phyloP scores from a whole-genome alignment of 208 protist genomes.

The Acanthamoeba lugdunensis region DNA sequence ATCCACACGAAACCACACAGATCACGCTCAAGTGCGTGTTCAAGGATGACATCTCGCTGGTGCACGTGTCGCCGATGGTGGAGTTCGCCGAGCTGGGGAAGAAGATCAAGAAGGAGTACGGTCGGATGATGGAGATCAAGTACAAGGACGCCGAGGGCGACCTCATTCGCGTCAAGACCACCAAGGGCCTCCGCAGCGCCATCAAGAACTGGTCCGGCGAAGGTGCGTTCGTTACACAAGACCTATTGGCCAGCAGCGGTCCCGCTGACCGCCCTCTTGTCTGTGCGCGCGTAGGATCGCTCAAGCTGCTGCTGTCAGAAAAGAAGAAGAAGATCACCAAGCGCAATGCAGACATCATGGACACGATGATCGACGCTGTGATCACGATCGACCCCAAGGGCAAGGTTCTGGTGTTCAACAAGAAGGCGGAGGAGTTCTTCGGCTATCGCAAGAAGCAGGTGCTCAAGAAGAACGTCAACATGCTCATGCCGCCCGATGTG shows the following conservation, averaged over 20 bases:
- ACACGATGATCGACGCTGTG: slow-evolving; percentile 75
- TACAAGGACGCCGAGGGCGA: slow-evolving; percentile 71
- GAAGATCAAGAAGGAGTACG: slow-evolving; percentile 71
- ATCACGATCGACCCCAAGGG: slow-evolving; percentile 77
- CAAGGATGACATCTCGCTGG: slow-evolving; percentile 69
- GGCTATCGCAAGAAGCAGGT: slow-evolving; percentile 75
- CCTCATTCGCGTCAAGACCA: slow-evolving; percentile 24
- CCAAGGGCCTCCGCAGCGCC: slow-evolving; percentile 28
- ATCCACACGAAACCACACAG: neutral
- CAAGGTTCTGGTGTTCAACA: slow-evolving; percentile 81
- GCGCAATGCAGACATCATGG: slow-evolving; percentile 60
- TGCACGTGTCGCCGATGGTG: slow-evolving; percentile 53
- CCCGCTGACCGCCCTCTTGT: neutral
- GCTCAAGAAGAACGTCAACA: slow-evolving; percentile 84
- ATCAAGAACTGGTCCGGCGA: slow-evolving; percentile 54
- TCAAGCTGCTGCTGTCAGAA: slow-evolving; percentile 48
- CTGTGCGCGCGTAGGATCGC: neutral
- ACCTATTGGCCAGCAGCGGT: too few species aligned
- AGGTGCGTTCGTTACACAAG: neutral
- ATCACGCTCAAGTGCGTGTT: slow-evolving; percentile 68
- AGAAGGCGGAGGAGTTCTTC: slow-evolving; percentile 67
- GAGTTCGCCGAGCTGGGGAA: slow-evolving; percentile 1
- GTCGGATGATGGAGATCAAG: slow-evolving; percentile 50
- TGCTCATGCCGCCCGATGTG: slow-evolving; percentile 83
- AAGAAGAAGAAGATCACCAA: slow-evolving; percentile 71